Evolutionary conservation across 768 basidiomycete species (phyloP), one percentile per base, ranked within the genome.

Genomic region (Thelephora aurantiotincta): DNA sequence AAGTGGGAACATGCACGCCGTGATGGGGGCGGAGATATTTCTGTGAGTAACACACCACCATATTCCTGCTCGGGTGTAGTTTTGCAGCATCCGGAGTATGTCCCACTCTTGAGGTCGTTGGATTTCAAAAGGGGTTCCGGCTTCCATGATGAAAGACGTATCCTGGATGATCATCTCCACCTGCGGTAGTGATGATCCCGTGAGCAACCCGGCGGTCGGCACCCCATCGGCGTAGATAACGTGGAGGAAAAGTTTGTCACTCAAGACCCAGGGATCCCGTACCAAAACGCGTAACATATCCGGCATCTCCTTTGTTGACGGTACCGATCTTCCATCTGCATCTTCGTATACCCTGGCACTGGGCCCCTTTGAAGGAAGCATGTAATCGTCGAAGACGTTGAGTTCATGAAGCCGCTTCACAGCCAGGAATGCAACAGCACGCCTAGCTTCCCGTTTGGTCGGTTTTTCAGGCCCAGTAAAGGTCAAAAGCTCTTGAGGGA

Each of bases 371-470:
- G 73, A 66, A 0, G 91, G 90, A 9, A 90, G 69, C 2, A 94
- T 71, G 57, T 84, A 80, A 48, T 90, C 80, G 55, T 93, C 82
- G 54, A 92, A 82, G 4, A 87, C 80, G 23, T 82, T 73, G n/a
- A 87, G 64, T 23, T 68, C 66, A 50, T 80, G 74, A 13, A 94
- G 69, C 2, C 68, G 67, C 54, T 75, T 78, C 18, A 88, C 84
- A 2, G 83, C 89, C 51, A 76, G 63, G 59, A 88, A 93, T 0
- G 88, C 84, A 11, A 76, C 88, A 2, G 83, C 82, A 6, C 90
- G 79, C 55, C 78, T 87, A 0, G 91, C 89, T 57, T 86, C 86
- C 50, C 73, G 79, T 59, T 90, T 92, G 11, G 84, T 75, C 38
- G 69, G 65, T 48, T 73, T 75, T 5, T 47, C 50, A 3, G 84